Base-by-base conservation (phyloP, 768 basidiomycete species). In the Wakefieldia striispora region DNA sequence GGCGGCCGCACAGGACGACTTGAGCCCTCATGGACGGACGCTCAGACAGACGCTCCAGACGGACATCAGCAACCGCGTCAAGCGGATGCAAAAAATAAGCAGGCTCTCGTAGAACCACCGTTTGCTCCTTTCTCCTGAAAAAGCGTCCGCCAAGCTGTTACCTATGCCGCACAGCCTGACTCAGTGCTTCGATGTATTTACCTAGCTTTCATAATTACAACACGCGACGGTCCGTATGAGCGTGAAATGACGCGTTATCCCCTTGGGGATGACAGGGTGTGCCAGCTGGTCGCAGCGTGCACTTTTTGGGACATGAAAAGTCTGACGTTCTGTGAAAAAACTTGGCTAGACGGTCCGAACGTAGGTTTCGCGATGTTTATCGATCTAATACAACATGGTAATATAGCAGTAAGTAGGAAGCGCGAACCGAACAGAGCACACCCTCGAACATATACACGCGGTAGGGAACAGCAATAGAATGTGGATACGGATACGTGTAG, bases 21-120 rank as follows among this genome's bases (percentile, higher is more conserved):
- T 81, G 43, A 77, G 80, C 19, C 49, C 75, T 12, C 74, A 73
- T 37, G 69, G 68, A 21, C 66, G 63, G 40, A 51, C 41, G 7
- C 68, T 75, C 26, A 72, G 83, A 40, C 65, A 73, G 27, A 75
- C 78, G 52, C 68, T 91, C 50, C 78, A 80, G 51, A 72, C 71
- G 35, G 81, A 86, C 50, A 70, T 90, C 47, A 76, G 75, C 42
- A 82, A 76, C 54, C 81, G 84, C 35, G 71, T 87, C 51, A 84
- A 82, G 61, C 79, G 81, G 54, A 75, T 88, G 71, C 83, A 88
- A 67, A 86, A 83, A 64, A 68, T 79, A 36, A 83, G 79, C 61
- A 75, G 70, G 51, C 68, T 69, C 34, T 43, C 60, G 69, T 55
- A 51, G 4, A 11, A 29, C 13, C 12, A 4, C 29, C 13, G 13